Evolutionary conservation across 257 asterid species (phyloP).

Genomic region (Leptodermis oblonga): DNA sequence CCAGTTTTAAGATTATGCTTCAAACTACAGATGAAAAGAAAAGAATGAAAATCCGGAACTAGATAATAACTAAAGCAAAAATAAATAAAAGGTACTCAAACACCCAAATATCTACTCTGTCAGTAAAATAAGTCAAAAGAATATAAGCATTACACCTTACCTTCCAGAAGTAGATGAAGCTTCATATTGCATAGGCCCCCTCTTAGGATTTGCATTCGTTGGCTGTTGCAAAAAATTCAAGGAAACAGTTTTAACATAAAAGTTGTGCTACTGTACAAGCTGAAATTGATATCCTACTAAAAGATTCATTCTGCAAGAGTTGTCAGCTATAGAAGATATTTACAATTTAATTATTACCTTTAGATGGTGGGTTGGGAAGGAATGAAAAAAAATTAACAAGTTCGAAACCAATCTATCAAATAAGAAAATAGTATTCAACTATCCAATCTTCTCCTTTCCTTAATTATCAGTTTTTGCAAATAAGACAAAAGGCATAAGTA

Average conservation of each 20-base stretch:
- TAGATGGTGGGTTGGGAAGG: not conserved
- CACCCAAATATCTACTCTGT: slow-evolving; percentile 4
- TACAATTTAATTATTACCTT: not conserved
- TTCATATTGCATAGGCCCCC: not conserved
- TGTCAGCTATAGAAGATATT: not conserved
- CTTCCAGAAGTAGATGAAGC: slow-evolving; percentile 15
- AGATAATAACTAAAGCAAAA: not conserved
- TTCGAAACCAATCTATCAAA: not conserved
- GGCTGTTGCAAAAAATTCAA: slow-evolving; percentile 6
- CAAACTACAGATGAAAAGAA: slow-evolving; percentile 30
- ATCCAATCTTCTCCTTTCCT: not conserved
- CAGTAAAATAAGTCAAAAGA: not conserved
- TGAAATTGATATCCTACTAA: not conserved
- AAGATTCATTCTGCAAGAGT: not conserved
- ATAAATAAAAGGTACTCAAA: not conserved
- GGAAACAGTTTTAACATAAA: not conserved
- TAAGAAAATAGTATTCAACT: not conserved
- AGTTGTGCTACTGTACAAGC: not conserved
- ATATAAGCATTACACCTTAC: slow-evolving; percentile 6
- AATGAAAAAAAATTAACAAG: not conserved
- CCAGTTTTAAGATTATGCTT: slow-evolving; percentile 21
- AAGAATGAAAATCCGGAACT: not conserved
- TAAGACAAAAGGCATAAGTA: not conserved
- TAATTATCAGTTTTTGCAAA: not conserved
- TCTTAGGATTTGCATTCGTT: not conserved